Base-by-base conservation (phyloP, 805 yeast genomes). In the Naumovozyma dairenensis region DNA sequence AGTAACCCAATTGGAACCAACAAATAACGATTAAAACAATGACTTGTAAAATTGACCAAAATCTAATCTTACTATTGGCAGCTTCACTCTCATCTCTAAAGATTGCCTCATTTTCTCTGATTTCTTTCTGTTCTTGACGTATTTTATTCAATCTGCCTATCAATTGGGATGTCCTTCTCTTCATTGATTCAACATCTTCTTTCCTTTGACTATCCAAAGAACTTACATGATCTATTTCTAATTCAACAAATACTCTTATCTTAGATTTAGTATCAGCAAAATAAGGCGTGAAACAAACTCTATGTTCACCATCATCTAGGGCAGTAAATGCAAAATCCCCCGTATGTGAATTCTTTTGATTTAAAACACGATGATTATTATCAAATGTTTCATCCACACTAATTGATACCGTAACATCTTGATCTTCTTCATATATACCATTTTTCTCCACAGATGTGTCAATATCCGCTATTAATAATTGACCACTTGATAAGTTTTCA, bases 251-350 rank as follows among this genome's bases (percentile, higher is more conserved):
- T 31, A 89, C 68, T 55, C 92, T 72, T 46, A 84, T 78, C 38
- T 60, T 61, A 40, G 63, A 49, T n/a, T 63, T 55, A 29, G 48
- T 48, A 3, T 62, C 61, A 28, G 58, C 59, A 2, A 64, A 51
- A 41, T 62, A 68, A 13, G 76, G 76, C 26, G 75, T 76, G 57
- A 86, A 63, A 61, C 96, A 86, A 48, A 87, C 69, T 48, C 70
- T 69, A 65, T 86, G 96, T 55, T 82, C 93, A 25, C 96, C 96
- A 8, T 79, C 65, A 34, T 81, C 94, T 29, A 75, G 62, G 1
- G 96, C 81, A 9, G 87, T 79, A 65, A 83, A 86, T 20, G 86
- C 69, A 57, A 84, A 81, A 40, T 77, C 78, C 12, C 85, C 82
- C 25, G 56, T 59, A 9, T 82, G 62, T 2, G 67, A 44, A 18